Evolutionary conservation across 2,329 filamentous ascomycete genomes (phyloP), one percentile per base, ranked within the genome.

Genomic region (Penicillium decumbens): DNA sequence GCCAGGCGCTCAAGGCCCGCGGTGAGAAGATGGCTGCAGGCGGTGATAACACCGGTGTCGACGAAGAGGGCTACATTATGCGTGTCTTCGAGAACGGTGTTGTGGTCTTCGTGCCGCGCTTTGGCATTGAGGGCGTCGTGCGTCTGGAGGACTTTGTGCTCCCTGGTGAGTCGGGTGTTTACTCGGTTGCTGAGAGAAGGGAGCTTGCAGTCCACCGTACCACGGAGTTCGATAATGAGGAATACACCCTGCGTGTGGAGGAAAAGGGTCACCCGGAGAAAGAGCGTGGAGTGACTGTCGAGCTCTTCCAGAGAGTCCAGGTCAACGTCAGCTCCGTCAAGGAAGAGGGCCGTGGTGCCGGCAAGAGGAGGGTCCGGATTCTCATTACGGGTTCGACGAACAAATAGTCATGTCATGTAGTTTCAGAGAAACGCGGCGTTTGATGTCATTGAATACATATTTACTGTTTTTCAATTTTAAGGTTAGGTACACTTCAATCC

Each of bases 41-140:
- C 9, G 65, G 65, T 13, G 63, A 65, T 5, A 67, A 72, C 50
- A 57, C 62, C 2, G 72, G 71, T 3, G 73, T 84, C 6, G 85
- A 91, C 61, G 91, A 96, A 70, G 91, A 96, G 50, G 93, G 89
- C 3, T 97, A 95, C 69, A 84, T 98, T 40, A 95, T 98, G 88
- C 88, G 89, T 66, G 87, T 98, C 45, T 98, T 98, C 72, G 90
- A 88, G 67, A 98, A 98, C 72, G 93, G 93, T 6, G 92, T 96
- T 62, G 93, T 97, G 15, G 91, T 97, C 9, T 91, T 97, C 54
- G 92, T 98, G 43, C 93, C 93, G 6, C 79, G 89, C 13, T 98
- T 98, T 70, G 93, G 93, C 35, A 95, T 98, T 62, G 93, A 98
- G 75, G 87, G 89, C 35, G 75, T 96, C 54, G 93, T 98, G 56